These are phyloP conservation scores for Flammula alnicola DNA, from an alignment of 1,284 basidiomycete species.

Conservation along the genomic window DNA sequence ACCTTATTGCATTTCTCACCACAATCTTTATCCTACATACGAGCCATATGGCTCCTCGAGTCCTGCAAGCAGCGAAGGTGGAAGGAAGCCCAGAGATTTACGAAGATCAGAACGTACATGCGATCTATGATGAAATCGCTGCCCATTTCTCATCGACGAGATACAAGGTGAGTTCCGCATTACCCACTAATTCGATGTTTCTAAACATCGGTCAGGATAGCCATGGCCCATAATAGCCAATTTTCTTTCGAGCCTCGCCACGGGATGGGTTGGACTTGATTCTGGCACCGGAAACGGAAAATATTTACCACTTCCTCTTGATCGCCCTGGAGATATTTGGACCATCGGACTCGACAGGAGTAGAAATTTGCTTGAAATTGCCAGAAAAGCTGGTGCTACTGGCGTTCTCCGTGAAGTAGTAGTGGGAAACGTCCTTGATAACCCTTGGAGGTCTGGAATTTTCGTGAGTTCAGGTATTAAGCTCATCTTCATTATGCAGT, in stretches of 20 bases:
- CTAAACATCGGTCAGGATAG: slow-evolving; percentile 42
- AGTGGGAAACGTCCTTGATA: slow-evolving; percentile 71
- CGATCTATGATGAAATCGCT: slow-evolving; percentile 91
- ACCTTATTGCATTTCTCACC: neutral
- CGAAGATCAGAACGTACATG: slow-evolving; percentile 80
- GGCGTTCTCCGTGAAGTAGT: slow-evolving; percentile 70
- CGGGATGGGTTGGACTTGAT: slow-evolving; percentile 88
- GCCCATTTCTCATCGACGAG: slow-evolving; percentile 91
- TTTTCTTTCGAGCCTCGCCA: slow-evolving; percentile 78
- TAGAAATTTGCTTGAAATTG: slow-evolving; percentile 77
- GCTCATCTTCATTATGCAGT: neutral
- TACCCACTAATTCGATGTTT: neutral
- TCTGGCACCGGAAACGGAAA: slow-evolving; percentile 98
- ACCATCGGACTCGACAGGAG: slow-evolving; percentile 88
- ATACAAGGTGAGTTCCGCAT: slow-evolving; percentile 73
- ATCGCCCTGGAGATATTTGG: slow-evolving; percentile 62
- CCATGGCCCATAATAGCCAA: slow-evolving; percentile 93
- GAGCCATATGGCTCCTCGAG: slow-evolving; percentile 36
- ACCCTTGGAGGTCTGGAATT: slow-evolving; percentile 71
- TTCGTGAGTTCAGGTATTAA: slow-evolving; percentile 68
- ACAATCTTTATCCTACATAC: neutral
- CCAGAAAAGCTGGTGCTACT: slow-evolving; percentile 59
- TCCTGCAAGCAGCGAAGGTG: slow-evolving; percentile 45
- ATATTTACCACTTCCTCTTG: slow-evolving; percentile 77
- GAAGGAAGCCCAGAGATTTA: slow-evolving; percentile 58